Conservation (phyloP, 2,329 filamentous ascomycete genomes). For the Hymenoscyphus infarciens region DNA sequence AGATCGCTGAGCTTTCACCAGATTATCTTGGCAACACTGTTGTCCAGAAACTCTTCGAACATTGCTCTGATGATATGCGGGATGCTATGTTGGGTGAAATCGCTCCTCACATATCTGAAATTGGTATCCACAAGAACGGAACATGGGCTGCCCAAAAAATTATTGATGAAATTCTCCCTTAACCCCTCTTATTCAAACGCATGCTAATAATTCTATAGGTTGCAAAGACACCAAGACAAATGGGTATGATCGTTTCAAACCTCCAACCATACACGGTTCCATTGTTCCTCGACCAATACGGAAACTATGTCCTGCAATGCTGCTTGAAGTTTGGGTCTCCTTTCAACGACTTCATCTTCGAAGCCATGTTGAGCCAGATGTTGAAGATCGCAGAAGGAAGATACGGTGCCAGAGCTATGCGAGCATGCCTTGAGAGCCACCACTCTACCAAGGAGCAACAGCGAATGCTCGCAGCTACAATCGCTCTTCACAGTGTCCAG, state of each 20-base stretch:
- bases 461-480: conserved; percentile 86
- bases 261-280: conserved; percentile 84
- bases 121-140: conserved; percentile 98
- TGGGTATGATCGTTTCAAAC: conserved; percentile 78
- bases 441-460: conserved; percentile 94
- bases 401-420: conserved; percentile 93
- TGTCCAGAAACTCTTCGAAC: conserved; percentile 98
- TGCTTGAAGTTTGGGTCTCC: conserved; percentile 88
- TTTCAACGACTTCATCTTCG: conserved; percentile 95
- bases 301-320: conserved; percentile 96
- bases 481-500: conserved; percentile 95
- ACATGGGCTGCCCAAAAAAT: conserved; percentile 99
- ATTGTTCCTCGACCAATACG: conserved; percentile 94
- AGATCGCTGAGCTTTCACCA: conserved; percentile 90
- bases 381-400: conserved; percentile 92
- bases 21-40: conserved; percentile 98
- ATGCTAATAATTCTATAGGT: no score
- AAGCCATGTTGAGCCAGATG: conserved; percentile 90
- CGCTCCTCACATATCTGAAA: conserved; percentile 87
- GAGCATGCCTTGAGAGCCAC: conserved; percentile 93
- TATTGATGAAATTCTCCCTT: no score
- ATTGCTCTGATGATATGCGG: conserved; percentile 85
- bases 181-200: no score
- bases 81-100: conserved; percentile 89
- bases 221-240: conserved; percentile 75